These are phyloP conservation scores for Avena atlantica DNA, from an alignment of 176 grass and related monocot species.

Conservation along the genomic window DNA sequence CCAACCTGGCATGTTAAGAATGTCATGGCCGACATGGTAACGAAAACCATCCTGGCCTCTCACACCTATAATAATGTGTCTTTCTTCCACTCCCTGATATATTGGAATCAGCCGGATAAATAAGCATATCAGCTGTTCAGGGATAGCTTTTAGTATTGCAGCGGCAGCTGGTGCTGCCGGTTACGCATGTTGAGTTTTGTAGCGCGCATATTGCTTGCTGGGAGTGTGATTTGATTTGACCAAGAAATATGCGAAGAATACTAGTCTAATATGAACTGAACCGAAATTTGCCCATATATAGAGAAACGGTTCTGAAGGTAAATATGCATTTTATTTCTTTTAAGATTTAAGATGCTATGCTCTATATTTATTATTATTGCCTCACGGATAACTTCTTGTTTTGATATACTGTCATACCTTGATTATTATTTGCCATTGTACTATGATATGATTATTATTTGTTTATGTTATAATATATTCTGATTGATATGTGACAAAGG, in stretches of 20 bases:
- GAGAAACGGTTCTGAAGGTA: too few relatives aligned
- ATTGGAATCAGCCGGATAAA: slow-evolving; percentile 36
- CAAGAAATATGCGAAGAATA: too few relatives aligned
- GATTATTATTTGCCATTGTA: not conserved
- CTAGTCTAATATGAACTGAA: not conserved
- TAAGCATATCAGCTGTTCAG: slow-evolving; percentile 26
- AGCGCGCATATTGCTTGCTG: too few relatives aligned
- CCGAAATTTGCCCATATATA: not conserved
- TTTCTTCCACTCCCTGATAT: not conserved
- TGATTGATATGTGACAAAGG: not conserved
- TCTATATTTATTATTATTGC: too few relatives aligned
- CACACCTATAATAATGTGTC: not conserved
- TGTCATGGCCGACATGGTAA: too few relatives aligned
- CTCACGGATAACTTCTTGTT: not conserved
- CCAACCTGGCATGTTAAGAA: too few relatives aligned
- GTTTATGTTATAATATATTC: not conserved
- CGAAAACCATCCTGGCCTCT: not conserved
- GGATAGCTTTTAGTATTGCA: slow-evolving; percentile 33
- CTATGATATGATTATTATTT: not conserved
- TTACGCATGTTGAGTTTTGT: too few relatives aligned
- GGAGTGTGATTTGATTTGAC: too few relatives aligned
- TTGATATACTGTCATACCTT: too few relatives aligned
- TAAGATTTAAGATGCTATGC: too few relatives aligned
- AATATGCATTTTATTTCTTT: not conserved
- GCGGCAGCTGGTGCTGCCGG: not conserved